Percentiles rank a stretch among this genome's conserved stretches.
phyloP scores from a whole-genome alignment of 164 flowering plant species.

The Annona squamosa region DNA sequence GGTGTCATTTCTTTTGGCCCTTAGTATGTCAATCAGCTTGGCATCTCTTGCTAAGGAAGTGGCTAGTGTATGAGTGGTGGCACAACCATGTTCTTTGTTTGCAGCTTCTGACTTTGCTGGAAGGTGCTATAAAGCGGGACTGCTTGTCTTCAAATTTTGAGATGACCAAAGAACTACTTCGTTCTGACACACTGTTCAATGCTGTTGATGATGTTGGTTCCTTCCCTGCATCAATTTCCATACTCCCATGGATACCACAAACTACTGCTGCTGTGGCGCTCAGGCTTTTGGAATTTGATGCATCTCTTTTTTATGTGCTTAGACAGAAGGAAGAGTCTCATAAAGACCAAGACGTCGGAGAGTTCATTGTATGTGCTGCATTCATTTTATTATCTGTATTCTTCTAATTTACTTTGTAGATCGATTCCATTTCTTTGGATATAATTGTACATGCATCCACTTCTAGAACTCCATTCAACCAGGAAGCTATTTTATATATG shows the following conservation, averaged over 20 bases:
- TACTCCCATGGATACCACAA: constrained; percentile 81
- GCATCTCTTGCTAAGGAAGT: too few species aligned
- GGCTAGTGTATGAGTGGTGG: too few species aligned
- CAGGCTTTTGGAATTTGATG: constrained; percentile 75
- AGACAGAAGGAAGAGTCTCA: constrained; percentile 45
- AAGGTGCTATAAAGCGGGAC: constrained; percentile 51
- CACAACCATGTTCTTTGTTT: neutral
- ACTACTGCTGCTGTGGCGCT: constrained; percentile 81
- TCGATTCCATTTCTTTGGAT: too few species aligned
- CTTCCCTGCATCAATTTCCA: constrained; percentile 26
- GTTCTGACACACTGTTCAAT: constrained; percentile 16
- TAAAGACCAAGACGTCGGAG: constrained; percentile 33
- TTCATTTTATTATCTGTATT: neutral
- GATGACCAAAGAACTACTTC: constrained; percentile 55
- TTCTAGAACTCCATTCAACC: too few species aligned
- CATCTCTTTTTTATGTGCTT: constrained; percentile 45
- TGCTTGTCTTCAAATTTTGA: constrained; percentile 51
- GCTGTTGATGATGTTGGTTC: constrained; percentile 16
- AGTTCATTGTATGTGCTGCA: constrained; percentile 43
- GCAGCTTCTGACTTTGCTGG: constrained; percentile 58
- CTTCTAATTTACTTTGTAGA: too few species aligned
- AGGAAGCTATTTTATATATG: too few species aligned
- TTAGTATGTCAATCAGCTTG: too few species aligned
- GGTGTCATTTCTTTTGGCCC: too few species aligned
- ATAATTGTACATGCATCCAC: too few species aligned